Conservation (phyloP, 495 filamentous ascomycete genomes). For the Penicillium flavigenum region DNA sequence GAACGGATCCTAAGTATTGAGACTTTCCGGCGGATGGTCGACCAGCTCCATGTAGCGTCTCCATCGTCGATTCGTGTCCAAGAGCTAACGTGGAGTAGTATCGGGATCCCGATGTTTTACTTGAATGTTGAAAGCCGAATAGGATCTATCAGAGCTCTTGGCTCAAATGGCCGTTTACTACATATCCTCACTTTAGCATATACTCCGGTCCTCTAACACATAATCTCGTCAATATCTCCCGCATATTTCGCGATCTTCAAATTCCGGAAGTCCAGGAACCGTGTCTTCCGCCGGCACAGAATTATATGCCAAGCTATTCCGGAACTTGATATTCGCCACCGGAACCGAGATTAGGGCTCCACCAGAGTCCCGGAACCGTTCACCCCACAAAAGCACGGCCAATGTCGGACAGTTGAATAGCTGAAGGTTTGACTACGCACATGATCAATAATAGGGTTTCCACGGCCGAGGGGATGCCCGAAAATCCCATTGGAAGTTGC, state of each 20-base stretch:
- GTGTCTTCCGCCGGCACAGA: too few species aligned
- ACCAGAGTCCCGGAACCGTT: constrained; percentile 3
- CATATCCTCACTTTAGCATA: too few species aligned
- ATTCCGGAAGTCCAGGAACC: constrained; percentile 1
- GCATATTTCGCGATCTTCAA: background rate
- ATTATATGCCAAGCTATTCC: too few species aligned
- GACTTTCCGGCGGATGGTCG: background rate
- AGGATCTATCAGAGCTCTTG: too few species aligned
- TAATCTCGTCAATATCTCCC: background rate
- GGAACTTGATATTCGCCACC: constrained; percentile 6
- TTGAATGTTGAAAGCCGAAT: too few species aligned
- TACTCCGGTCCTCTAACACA: too few species aligned
- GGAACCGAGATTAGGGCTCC: constrained; percentile 8
- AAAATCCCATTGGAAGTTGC: background rate
- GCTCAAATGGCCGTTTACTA: background rate
- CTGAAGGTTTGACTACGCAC: background rate
- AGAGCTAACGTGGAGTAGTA: background rate
- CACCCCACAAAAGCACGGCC: background rate
- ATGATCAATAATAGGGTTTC: background rate
- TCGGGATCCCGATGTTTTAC: background rate
- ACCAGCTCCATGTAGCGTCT: too few species aligned
- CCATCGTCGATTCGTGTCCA: background rate
- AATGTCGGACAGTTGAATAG: background rate
- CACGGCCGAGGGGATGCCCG: background rate
- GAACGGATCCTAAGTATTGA: background rate